Evolutionary conservation across 768 basidiomycete genomes (phyloP).

Genomic region (Hypholoma fasciculare): DNA sequence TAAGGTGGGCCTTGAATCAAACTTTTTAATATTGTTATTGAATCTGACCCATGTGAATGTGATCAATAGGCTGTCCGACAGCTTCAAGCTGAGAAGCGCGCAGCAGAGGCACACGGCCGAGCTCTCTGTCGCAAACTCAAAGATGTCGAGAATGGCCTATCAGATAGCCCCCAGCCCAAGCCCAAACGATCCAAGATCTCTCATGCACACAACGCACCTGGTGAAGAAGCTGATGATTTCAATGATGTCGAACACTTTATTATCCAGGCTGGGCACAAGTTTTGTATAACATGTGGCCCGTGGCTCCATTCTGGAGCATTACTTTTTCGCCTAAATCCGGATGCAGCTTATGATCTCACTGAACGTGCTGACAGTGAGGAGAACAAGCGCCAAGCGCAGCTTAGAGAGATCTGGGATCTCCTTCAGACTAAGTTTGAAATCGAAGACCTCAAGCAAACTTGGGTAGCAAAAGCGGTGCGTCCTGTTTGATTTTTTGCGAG

Average conservation of each 20-base stretch:
- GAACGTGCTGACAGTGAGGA: slow-evolving; percentile 5
- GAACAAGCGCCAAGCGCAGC: slow-evolving; percentile 14
- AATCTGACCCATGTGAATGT: neutral
- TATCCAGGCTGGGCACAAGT: neutral
- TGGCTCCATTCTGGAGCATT: neutral
- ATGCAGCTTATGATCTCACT: neutral
- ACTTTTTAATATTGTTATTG: neutral
- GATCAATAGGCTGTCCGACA: neutral
- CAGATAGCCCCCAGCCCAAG: neutral
- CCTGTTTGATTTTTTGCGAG: too few species aligned
- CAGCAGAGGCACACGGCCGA: neutral
- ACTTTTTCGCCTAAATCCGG: neutral
- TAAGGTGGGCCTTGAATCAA: neutral
- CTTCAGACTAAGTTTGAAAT: neutral
- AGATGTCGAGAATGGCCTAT: neutral
- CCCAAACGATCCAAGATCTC: neutral
- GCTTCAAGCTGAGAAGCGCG: neutral
- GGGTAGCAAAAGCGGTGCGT: neutral
- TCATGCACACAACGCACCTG: neutral
- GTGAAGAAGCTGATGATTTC: neutral
- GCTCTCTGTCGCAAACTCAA: neutral
- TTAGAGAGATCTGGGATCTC: slow-evolving; percentile 5
- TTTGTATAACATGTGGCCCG: neutral
- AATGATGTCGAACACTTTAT: neutral
- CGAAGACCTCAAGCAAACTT: neutral